phyloP scores from a whole-genome alignment of 768 basidiomycete species.

The Pluteus cervinus region DNA sequence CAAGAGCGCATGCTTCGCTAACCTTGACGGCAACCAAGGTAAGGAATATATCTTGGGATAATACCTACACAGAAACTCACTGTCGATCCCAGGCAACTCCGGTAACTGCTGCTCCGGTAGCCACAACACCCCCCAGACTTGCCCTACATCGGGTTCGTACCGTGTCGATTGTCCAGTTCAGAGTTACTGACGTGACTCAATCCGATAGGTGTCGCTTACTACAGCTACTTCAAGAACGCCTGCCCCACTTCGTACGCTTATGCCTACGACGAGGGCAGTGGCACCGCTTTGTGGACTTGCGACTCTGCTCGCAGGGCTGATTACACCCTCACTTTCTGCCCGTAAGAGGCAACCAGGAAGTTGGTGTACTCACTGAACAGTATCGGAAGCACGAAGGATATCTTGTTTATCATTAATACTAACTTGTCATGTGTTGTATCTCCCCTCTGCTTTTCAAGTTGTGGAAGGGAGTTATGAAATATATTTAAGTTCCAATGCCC shows the following conservation, averaged over 20 bases:
- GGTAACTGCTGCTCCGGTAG: conserved; percentile 61
- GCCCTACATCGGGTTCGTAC: conserved; percentile 38
- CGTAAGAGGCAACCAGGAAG: conserved; percentile 14
- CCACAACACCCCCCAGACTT: conserved; percentile 45
- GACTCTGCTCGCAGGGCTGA: conserved; percentile 29
- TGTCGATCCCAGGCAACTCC: conserved; percentile 37
- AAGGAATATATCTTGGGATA: conserved; percentile 3
- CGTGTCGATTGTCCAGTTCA: conserved; percentile 9
- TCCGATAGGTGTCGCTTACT: conserved; percentile 33
- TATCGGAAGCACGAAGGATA: no score
- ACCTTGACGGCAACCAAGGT: conserved; percentile 37
- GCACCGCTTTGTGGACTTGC: conserved; percentile 52
- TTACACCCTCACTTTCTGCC: conserved; percentile 48
- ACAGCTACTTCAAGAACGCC: conserved; percentile 34
- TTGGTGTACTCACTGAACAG: not conserved
- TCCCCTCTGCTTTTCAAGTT: no score
- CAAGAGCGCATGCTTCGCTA: conserved; percentile 48
- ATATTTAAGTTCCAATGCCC: no score
- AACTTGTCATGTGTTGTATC: no score
- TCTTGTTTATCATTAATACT: no score
- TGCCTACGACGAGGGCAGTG: conserved; percentile 47
- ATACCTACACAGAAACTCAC: not conserved
- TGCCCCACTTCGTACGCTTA: conserved; percentile 48
- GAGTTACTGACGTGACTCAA: conserved; percentile 31
- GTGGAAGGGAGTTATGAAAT: no score